A percentile compares a stretch with the other conserved stretches of the same genome.
phyloP scores from a whole-genome alignment of 2,329 filamentous ascomycete genomes.

The Pseudophaeomoniella oleicola region DNA sequence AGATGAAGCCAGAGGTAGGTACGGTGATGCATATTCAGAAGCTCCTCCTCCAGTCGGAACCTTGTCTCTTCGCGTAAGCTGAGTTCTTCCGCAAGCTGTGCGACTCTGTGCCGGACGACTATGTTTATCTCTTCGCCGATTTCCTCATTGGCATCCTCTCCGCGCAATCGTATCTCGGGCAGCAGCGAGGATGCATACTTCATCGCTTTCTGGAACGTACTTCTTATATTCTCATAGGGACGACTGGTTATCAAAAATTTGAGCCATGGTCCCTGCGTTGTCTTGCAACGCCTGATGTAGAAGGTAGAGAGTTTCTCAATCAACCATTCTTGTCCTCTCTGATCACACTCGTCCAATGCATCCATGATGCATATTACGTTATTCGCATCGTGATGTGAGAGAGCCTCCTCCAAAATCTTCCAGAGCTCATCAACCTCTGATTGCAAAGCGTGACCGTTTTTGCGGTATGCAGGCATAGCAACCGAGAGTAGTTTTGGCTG shows the following conservation, averaged over 20 bases:
- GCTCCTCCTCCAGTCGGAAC: slow-evolving; percentile 4
- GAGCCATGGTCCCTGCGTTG: slow-evolving; percentile 2
- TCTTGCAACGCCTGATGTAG: slow-evolving; percentile 1
- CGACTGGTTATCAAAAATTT: slow-evolving; percentile 17
- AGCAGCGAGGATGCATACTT: too few relatives aligned
- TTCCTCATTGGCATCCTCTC: slow-evolving; percentile 10
- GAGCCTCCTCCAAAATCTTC: slow-evolving; percentile 12
- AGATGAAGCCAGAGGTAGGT: slow-evolving; percentile 17
- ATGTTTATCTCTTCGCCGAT: slow-evolving; percentile 11
- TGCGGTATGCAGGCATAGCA: background rate
- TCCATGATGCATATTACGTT: slow-evolving; percentile 25
- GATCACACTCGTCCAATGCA: slow-evolving; percentile 31
- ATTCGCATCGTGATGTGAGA: slow-evolving; percentile 13
- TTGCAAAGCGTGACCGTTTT: slow-evolving; percentile 9
- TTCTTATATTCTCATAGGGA: slow-evolving; percentile 14
- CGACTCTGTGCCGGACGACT: slow-evolving; percentile 8
- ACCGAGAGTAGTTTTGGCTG: slow-evolving; percentile 13
- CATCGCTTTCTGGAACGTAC: slow-evolving; percentile 6
- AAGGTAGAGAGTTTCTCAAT: slow-evolving; percentile 3
- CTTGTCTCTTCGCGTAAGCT: background rate
- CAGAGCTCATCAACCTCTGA: slow-evolving; percentile 12
- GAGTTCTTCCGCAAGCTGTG: slow-evolving; percentile 4
- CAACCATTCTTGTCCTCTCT: slow-evolving; percentile 9
- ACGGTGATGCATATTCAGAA: slow-evolving; percentile 12
- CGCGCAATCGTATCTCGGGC: slow-evolving; percentile 7